Evolutionary conservation across 176 grass and related monocot species (phyloP).

Genomic region (Triticum urartu): DNA sequence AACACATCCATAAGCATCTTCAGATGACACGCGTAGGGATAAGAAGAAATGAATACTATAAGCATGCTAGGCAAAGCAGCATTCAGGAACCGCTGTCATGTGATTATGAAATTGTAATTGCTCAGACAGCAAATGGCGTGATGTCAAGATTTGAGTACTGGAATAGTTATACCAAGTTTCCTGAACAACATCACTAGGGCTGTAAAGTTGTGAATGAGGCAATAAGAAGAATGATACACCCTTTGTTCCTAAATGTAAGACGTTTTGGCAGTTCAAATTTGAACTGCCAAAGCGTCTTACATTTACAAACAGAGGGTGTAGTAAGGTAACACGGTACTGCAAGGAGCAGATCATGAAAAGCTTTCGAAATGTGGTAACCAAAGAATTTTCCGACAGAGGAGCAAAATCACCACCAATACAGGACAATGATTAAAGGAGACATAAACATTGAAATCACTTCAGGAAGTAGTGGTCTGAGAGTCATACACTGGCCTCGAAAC

Average conservation of each 20-base stretch:
- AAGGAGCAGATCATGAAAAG: background rate
- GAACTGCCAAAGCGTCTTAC: too few species aligned
- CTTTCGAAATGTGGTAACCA: background rate
- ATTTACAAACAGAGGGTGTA: background rate
- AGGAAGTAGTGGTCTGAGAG: background rate
- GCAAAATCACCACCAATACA: background rate
- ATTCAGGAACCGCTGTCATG: background rate
- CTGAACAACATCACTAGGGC: background rate
- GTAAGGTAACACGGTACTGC: background rate
- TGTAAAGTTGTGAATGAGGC: background rate
- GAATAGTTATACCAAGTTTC: background rate
- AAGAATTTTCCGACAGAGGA: background rate
- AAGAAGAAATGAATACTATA: background rate
- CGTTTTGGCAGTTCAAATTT: too few species aligned
- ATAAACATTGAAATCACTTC: background rate
- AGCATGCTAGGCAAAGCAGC: constrained; percentile 3
- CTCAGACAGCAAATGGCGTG: background rate
- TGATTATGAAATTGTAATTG: too few species aligned
- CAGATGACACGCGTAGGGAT: background rate
- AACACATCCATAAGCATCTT: constrained; percentile 12
- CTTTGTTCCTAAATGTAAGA: too few species aligned
- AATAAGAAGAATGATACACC: background rate
- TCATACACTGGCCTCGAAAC: background rate
- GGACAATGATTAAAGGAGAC: background rate
- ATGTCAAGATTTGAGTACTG: background rate